A percentile compares a stretch with the other conserved stretches of the same genome.
phyloP scores from a whole-genome alignment of 1,284 basidiomycete species.

The Cryptococcus floricola region DNA sequence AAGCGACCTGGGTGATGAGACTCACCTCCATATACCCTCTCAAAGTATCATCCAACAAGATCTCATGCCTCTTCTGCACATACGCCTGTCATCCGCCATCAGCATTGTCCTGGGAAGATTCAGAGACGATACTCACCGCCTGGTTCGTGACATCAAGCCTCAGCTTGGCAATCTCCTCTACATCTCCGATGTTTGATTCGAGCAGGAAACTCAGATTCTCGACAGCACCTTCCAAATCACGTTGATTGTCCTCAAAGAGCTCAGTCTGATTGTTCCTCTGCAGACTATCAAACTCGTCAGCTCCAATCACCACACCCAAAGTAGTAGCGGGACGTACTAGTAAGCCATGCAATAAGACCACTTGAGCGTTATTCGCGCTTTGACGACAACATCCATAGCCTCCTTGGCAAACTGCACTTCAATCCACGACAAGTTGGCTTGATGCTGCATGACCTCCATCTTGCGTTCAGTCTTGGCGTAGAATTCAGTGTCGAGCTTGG shows the following conservation, averaged over 20 bases:
- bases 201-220: slow-evolving; percentile 90
- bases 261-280: slow-evolving; percentile 86
- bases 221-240: slow-evolving; percentile 90
- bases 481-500: slow-evolving; percentile 87
- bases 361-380: slow-evolving; percentile 92
- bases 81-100: slow-evolving; percentile 62
- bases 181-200: slow-evolving; percentile 76
- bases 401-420: slow-evolving; percentile 99
- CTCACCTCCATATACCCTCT: slow-evolving; percentile 82
- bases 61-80: slow-evolving; percentile 91
- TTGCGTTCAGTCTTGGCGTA: slow-evolving; percentile 97
- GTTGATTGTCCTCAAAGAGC: slow-evolving; percentile 95
- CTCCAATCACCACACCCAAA: neutral
- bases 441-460: slow-evolving; percentile 99
- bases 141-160: slow-evolving; percentile 92
- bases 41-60: slow-evolving; percentile 90
- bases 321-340: slow-evolving; percentile 54
- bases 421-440: slow-evolving; percentile 89
- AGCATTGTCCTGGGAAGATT: slow-evolving; percentile 4
- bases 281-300: slow-evolving; percentile 38
- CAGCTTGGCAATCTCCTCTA: slow-evolving; percentile 73
- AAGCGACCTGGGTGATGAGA: neutral
- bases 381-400: slow-evolving; percentile 84
- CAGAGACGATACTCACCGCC: slow-evolving; percentile 58
- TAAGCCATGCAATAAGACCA: slow-evolving; percentile 99